Evolutionary conservation across 306 rosid species (phyloP).

Genomic region (Quercus mongolica): DNA sequence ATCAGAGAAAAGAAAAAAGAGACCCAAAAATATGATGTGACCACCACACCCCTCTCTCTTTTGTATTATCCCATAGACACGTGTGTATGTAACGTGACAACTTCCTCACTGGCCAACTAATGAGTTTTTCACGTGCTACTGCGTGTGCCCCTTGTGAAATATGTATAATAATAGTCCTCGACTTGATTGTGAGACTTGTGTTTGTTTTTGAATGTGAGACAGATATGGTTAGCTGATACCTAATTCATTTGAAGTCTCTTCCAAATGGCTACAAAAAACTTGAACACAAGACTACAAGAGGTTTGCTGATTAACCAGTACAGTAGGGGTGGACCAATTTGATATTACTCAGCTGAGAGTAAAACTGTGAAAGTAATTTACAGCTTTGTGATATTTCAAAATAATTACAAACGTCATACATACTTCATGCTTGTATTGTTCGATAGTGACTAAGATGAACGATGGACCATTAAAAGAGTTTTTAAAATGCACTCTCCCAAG

Average conservation of each 20-base stretch:
- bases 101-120: background rate
- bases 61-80: conserved; percentile 8
- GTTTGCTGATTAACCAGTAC: background rate
- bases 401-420: no score
- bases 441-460: no score
- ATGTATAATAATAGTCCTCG: background rate
- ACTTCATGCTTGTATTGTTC: no score
- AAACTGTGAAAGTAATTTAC: no score
- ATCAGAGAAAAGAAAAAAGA: background rate
- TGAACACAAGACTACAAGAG: background rate
- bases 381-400: no score
- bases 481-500: no score
- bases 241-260: background rate
- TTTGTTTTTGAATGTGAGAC: background rate
- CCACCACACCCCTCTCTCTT: background rate
- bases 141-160: background rate
- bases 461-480: no score
- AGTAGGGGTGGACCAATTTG: no score
- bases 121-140: conserved; percentile 11
- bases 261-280: background rate
- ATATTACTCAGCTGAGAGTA: no score
- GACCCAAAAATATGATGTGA: conserved; percentile 10
- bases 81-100: conserved; percentile 12
- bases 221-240: background rate
- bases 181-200: background rate